Evolutionary conservation across 345 rosid species (phyloP).

Genomic region (Citropsis articulata): DNA sequence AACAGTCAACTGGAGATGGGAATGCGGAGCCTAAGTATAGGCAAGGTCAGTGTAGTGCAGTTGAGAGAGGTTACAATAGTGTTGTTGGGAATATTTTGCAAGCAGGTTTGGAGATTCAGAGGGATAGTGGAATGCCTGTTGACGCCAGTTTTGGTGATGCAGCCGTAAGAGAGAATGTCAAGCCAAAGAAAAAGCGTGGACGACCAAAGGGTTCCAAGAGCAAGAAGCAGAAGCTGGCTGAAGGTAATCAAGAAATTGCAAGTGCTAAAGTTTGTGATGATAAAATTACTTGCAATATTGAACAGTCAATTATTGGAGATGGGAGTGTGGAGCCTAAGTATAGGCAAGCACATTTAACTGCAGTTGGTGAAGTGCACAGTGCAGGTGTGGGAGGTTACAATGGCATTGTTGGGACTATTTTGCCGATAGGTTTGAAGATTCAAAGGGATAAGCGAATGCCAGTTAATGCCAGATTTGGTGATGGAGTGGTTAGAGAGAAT

Average conservation of each 20-base stretch:
- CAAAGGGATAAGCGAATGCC: neutral
- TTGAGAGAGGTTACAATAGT: neutral
- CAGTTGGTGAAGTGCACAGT: neutral
- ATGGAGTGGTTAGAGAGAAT: neutral
- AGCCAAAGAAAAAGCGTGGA: conserved; percentile 5
- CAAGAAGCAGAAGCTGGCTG: conserved; percentile 1
- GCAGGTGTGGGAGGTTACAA: neutral
- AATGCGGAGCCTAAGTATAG: neutral
- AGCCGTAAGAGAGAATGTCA: neutral
- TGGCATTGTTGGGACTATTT: neutral
- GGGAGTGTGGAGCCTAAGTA: neutral
- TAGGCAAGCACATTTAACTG: conserved; percentile 10
- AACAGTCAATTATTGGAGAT: neutral
- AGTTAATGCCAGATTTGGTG: neutral
- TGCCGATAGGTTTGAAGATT: neutral
- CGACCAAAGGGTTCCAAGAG: conserved; percentile 17
- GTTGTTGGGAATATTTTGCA: neutral
- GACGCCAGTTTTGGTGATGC: neutral
- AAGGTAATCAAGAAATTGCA: neutral
- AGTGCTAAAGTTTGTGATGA: neutral
- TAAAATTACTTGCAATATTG: neutral
- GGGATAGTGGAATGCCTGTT: neutral
- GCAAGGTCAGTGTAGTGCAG: conserved; percentile 4
- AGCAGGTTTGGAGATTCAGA: neutral
- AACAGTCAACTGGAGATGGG: neutral